A percentile compares a stretch with the other conserved stretches of the same genome.
Conservation (phyloP, 352 stramenopile species). For the Globisporangium spinosum region DNA sequence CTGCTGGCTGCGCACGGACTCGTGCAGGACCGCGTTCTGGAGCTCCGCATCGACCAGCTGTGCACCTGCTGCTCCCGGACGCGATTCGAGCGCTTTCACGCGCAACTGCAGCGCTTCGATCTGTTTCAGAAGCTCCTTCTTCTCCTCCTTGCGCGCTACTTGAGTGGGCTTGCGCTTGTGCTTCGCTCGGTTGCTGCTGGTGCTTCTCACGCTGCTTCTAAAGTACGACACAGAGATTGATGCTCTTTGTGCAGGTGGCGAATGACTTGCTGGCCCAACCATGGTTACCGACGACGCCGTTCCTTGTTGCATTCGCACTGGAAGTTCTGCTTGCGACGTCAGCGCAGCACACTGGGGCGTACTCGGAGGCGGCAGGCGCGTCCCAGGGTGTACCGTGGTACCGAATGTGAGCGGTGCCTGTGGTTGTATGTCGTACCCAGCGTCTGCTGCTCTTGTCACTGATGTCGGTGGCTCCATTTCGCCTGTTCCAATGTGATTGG, state of each 20-base stretch:
- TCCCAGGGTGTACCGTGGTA: too few species aligned
- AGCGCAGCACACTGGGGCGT: too few species aligned
- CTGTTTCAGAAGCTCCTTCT: constrained; percentile 29
- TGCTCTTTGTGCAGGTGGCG: constrained; percentile 8
- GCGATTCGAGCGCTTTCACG: constrained; percentile 22
- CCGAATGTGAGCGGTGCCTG: too few species aligned
- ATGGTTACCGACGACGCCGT: too few species aligned
- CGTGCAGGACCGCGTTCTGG: constrained; percentile 25
- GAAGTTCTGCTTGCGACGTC: too few species aligned
- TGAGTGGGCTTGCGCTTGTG: neutral
- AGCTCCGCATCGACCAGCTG: constrained; percentile 21
- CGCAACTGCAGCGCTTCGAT: constrained; percentile 34
- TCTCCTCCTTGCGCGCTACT: constrained; percentile 25
- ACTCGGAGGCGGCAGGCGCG: too few species aligned
- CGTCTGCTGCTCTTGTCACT: too few species aligned
- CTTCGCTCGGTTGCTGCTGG: constrained; percentile 16
- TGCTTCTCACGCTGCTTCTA: constrained; percentile 13
- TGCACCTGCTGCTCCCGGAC: constrained; percentile 18
- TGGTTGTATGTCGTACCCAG: too few species aligned
- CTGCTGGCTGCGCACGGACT: constrained; percentile 32
- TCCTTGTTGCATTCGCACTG: too few species aligned
- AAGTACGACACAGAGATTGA: constrained; percentile 19
- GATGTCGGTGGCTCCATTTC: too few species aligned
- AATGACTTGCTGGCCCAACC: too few species aligned
- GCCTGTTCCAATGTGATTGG: too few species aligned